Evolutionary conservation across 768 basidiomycete species (phyloP).

Genomic region (Dendrothele bispora): DNA sequence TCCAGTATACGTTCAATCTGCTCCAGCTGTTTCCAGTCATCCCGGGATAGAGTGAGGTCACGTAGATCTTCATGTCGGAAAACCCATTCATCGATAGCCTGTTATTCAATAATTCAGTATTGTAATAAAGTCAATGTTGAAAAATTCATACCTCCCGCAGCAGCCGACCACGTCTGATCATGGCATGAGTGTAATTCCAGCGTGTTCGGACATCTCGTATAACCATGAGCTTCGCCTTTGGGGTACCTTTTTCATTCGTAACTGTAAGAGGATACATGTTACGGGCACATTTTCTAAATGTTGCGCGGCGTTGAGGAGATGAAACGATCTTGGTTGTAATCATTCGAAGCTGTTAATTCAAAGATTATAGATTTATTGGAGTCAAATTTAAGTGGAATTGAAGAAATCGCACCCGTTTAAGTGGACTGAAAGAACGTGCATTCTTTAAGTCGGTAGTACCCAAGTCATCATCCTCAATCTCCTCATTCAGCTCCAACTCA

Average conservation of each 20-base stretch:
- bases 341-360: conserved; percentile 23
- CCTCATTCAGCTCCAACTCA: too few species aligned
- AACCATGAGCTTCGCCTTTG: conserved; percentile 20
- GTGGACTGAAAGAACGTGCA: neutral
- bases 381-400: too few species aligned
- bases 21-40: conserved; percentile 20
- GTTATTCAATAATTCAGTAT: neutral
- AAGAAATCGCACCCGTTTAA: neutral
- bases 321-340: conserved; percentile 30
- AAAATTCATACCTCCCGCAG: conserved; percentile 21
- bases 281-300: neutral
- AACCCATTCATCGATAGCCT: conserved; percentile 35
- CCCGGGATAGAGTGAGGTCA: conserved; percentile 11
- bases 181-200: conserved; percentile 36
- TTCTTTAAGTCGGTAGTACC: conserved; percentile 15
- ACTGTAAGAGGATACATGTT: conserved; percentile 18
- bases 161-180: conserved; percentile 26
- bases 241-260: conserved; percentile 11
- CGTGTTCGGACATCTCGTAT: conserved; percentile 31
- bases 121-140: neutral
- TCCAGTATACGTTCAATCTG: conserved; percentile 18
- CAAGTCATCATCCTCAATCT: too few species aligned
- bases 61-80: conserved; percentile 12
- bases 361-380: neutral
- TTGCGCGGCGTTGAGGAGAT: conserved; percentile 27